A percentile compares a stretch with the other conserved stretches of the same genome.
phyloP scores from a whole-genome alignment of 2,329 filamentous ascomycete genomes.

The Trichoderma sp. region DNA sequence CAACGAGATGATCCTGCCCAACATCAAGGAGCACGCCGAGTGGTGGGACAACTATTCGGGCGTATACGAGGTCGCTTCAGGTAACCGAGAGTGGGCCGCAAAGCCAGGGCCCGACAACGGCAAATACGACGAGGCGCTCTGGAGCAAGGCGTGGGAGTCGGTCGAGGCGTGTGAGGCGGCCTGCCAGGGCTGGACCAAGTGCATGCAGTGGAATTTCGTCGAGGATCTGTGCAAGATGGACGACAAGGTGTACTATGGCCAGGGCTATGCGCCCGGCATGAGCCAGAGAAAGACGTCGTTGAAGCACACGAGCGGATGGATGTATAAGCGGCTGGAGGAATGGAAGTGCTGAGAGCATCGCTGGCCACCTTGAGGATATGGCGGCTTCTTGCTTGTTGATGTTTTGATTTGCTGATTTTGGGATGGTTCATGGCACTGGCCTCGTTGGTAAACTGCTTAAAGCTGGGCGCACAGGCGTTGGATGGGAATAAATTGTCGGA shows the following conservation, averaged over 20 bases:
- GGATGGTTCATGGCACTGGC: neutral
- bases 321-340: constrained; percentile 28
- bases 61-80: constrained; percentile 30
- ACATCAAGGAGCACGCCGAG: constrained; percentile 27
- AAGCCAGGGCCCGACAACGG: constrained; percentile 24
- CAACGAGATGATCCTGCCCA: constrained; percentile 28
- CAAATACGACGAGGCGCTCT: constrained; percentile 26
- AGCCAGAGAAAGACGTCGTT: constrained; percentile 31
- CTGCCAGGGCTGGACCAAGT: constrained; percentile 29
- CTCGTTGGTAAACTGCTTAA: neutral
- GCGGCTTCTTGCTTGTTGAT: neutral
- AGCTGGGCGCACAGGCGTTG: neutral
- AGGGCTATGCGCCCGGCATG: constrained; percentile 32
- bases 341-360: constrained; percentile 26
- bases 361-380: neutral
- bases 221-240: constrained; percentile 34
- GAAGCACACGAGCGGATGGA: constrained; percentile 33
- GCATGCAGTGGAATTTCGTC: constrained; percentile 31
- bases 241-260: constrained; percentile 31
- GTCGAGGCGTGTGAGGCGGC: constrained; percentile 31
- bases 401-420: neutral
- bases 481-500: neutral
- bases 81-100: constrained; percentile 26
- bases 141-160: constrained; percentile 31
- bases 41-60: constrained; percentile 34